A percentile compares a stretch with the other conserved stretches of the same genome.
phyloP scores from a whole-genome alignment of 257 asterid genomes.

The Penstemon eatonii region DNA sequence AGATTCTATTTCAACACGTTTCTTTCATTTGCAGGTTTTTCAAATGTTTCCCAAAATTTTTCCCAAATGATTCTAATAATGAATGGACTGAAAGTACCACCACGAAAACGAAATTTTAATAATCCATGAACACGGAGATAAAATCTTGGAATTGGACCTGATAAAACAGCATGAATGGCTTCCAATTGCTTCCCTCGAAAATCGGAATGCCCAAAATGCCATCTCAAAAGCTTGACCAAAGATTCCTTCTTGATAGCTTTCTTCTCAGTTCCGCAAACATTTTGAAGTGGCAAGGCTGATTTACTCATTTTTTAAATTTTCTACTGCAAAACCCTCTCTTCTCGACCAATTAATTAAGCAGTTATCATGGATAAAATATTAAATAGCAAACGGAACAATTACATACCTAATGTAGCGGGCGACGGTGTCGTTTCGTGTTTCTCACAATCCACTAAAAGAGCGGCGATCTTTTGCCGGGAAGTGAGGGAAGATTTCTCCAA shows the following conservation, averaged over 20 bases:
- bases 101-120: background rate
- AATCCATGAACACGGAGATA: background rate
- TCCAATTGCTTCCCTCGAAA: constrained; percentile 89
- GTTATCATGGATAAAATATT: background rate
- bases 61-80: no score
- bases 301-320: constrained; percentile 55
- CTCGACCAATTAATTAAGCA: background rate
- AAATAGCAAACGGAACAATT: background rate
- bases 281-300: constrained; percentile 66
- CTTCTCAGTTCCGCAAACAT: constrained; percentile 55
- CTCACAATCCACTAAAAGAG: background rate
- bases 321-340: background rate
- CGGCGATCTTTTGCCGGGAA: constrained; percentile 12
- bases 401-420: background rate
- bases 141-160: constrained; percentile 49
- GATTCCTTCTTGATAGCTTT: constrained; percentile 64
- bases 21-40: no score
- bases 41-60: no score
- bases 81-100: no score
- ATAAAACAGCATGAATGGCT: constrained; percentile 91
- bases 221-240: constrained; percentile 82
- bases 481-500: background rate
- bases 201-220: constrained; percentile 94
- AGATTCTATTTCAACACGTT: no score
- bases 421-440: background rate